Base-by-base conservation (phyloP, 306 rosid species). In the Castanopsis chinensis region DNA sequence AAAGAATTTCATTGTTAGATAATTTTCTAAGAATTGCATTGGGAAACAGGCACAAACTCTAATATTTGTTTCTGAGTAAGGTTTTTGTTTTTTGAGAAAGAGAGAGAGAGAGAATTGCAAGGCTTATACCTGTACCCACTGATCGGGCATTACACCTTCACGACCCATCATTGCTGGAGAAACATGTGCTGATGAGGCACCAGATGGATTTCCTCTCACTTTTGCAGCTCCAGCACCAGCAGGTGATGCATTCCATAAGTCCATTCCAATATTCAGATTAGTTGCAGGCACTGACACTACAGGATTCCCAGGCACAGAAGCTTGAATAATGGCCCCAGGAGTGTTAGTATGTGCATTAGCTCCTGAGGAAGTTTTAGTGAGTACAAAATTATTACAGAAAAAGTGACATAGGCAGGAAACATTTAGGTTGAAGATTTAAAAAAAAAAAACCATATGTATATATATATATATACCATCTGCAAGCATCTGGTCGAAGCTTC, bases 401-500 rank as follows among this genome's bases (percentile, higher is more conserved):
- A 45, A 27, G 59, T 49, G 61, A 35, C 63, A 68, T 30, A 79
- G 30, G 58, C 21, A 70, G 54, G 72, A 80, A 67, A 13, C 21
- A 74, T 20, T 32, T 27, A 23, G 30, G 35, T 76, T 63, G 72
- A 83, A 58, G 59, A 76, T n/a, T 43, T 54, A 52, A 32, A 79
- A 37, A 41, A 49, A 49, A 11, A 12, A 49, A 49, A 49, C 17
- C 3, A 12, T 49, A 8, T 41, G 6, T 35, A 33, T 35, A 35
- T 35, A 35, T 35, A 35, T 41, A 45, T 49, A 25, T 28, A 54
- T 91, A 96, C 99, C 99, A 25, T 96, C 97, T 74, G 88, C 97
- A 82, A 96, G 97, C 98, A 96, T 96, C 85, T 83, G 92, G 88
- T 93, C 89, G 85, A 96, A 96, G 88, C 98, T 86, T 57, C 99